A percentile compares a stretch with the other conserved stretches of the same genome.
Evolutionary conservation across 1,284 basidiomycete genomes (phyloP).

Genomic region (Ganoderma resinaceum): DNA sequence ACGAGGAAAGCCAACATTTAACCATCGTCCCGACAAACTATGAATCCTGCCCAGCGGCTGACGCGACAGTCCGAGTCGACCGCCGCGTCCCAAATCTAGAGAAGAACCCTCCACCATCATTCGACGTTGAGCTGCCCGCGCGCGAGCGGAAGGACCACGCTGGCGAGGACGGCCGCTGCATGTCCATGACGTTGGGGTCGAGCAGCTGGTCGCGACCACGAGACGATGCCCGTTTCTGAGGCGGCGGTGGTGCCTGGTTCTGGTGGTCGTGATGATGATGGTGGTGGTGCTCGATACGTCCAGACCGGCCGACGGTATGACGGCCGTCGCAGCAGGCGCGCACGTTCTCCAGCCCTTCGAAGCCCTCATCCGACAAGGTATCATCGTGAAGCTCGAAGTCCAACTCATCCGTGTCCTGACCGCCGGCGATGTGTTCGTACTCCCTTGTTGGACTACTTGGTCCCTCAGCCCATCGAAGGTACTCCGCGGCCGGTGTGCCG

Average conservation of each 20-base stretch:
- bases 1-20: not conserved
- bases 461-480: constrained; percentile 78
- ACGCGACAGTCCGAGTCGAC: constrained; percentile 56
- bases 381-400: constrained; percentile 84
- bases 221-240: constrained; percentile 39
- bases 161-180: constrained; percentile 71
- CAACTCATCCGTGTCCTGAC: constrained; percentile 70
- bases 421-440: constrained; percentile 63
- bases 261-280: constrained; percentile 55
- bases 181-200: constrained; percentile 54
- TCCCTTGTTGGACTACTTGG: constrained; percentile 73
- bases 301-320: constrained; percentile 78
- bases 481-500: constrained; percentile 90
- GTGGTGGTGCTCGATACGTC: constrained; percentile 55
- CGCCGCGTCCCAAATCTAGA: constrained; percentile 76
- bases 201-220: constrained; percentile 49
- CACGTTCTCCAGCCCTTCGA: constrained; percentile 94
- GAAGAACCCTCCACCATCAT: constrained; percentile 68
- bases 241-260: constrained; percentile 29
- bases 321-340: constrained; percentile 94
- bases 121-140: constrained; percentile 71
- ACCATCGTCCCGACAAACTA: constrained; percentile 24
- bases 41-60: constrained; percentile 32
- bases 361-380: constrained; percentile 80
- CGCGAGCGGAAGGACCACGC: constrained; percentile 84